phyloP scores from a whole-genome alignment of 495 filamentous ascomycete genomes.

The Aspergillus ellipticus region DNA sequence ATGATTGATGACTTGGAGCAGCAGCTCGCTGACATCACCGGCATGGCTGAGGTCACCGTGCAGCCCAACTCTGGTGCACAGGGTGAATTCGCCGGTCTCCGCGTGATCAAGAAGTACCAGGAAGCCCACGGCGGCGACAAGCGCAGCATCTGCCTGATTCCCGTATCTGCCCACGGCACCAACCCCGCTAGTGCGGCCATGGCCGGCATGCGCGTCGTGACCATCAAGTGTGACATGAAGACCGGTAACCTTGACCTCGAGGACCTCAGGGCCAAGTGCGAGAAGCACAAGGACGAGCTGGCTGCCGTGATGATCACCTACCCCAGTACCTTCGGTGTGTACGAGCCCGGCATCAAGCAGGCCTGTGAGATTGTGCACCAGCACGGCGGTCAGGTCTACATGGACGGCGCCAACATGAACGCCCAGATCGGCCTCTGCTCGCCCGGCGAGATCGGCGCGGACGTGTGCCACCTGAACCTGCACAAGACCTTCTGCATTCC shows the following conservation, averaged over 20 bases:
- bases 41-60: constrained; percentile 83
- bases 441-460: constrained; percentile 93
- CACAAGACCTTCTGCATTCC: constrained; percentile 99
- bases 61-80: constrained; percentile 98
- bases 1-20: constrained; percentile 69
- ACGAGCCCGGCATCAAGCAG: constrained; percentile 86
- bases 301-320: constrained; percentile 99
- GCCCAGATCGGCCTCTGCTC: constrained; percentile 97
- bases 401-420: constrained; percentile 99
- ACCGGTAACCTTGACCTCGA: constrained; percentile 87
- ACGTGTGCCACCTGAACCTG: constrained; percentile 96
- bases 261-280: constrained; percentile 83
- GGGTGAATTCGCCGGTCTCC: constrained; percentile 93
- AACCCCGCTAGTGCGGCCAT: constrained; percentile 96
- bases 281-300: constrained; percentile 80
- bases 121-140: constrained; percentile 61
- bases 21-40: constrained; percentile 83
- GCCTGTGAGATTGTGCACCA: constrained; percentile 83
- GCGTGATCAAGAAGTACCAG: constrained; percentile 84
- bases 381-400: constrained; percentile 93
- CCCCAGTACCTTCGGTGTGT: constrained; percentile 94
- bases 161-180: constrained; percentile 94
- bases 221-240: constrained; percentile 84
- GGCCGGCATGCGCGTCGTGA: constrained; percentile 95
- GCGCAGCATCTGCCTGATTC: constrained; percentile 93